These are phyloP conservation scores for Limnanthes douglasii DNA, from an alignment of 345 rosid species.

Conservation along the genomic window DNA sequence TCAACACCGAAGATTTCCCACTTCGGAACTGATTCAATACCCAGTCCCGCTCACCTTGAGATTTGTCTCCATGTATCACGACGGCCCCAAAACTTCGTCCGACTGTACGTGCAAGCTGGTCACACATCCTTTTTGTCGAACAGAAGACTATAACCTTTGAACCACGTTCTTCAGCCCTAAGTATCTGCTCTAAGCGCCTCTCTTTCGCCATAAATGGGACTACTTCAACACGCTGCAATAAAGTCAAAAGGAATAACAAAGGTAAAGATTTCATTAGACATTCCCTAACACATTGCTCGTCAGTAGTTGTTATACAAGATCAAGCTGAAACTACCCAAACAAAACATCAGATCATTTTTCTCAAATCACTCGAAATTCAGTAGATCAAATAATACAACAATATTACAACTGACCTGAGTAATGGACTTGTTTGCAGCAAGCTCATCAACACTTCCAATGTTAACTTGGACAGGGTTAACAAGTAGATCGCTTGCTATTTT, in stretches of 20 bases:
- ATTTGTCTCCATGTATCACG: constrained; percentile 93
- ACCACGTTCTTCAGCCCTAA: constrained; percentile 82
- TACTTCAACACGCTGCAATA: constrained; percentile 70
- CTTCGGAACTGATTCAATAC: constrained; percentile 76
- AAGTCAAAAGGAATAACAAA: no score
- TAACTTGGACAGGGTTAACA: constrained; percentile 87
- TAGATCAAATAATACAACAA: no score
- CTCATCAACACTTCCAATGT: constrained; percentile 90
- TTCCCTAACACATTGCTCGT: no score
- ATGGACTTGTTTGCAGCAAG: constrained; percentile 93
- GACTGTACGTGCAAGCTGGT: constrained; percentile 73
- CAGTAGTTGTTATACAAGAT: no score
- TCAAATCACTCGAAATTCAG: no score
- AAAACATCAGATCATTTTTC: no score
- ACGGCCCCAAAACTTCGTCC: constrained; percentile 79
- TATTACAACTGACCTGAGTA: constrained; percentile 78
- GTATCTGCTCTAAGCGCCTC: constrained; percentile 84
- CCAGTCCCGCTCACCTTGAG: constrained; percentile 97
- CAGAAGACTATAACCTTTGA: constrained; percentile 85
- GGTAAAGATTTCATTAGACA: no score
- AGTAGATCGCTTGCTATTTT: constrained; percentile 89
- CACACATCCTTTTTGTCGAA: constrained; percentile 84
- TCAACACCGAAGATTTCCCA: constrained; percentile 69
- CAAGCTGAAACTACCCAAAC: no score
- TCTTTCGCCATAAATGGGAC: constrained; percentile 91